Evolutionary conservation across 768 basidiomycete genomes (phyloP).

Genomic region (Mycena capillaripes): DNA sequence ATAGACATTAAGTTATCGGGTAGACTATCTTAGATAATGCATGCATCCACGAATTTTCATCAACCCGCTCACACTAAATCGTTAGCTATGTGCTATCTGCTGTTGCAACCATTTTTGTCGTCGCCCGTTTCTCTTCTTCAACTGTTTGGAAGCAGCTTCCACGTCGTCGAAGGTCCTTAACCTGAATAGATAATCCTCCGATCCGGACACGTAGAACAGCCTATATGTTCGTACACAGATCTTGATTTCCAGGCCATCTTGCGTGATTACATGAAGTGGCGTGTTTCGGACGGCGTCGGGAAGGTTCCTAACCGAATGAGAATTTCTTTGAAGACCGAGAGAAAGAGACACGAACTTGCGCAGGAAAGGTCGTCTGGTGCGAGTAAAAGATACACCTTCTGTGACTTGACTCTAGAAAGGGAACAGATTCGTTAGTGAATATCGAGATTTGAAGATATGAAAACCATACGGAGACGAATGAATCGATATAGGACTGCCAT

Average conservation of each 20-base stretch:
- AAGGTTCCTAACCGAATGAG: slow-evolving; percentile 53
- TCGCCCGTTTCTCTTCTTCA: slow-evolving; percentile 49
- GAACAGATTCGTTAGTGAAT: background rate
- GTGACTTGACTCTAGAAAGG: slow-evolving; percentile 67
- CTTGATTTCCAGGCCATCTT: slow-evolving; percentile 82
- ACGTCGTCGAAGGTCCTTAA: slow-evolving; percentile 57
- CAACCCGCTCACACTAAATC: background rate
- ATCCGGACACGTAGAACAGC: slow-evolving; percentile 81
- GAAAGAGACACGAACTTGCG: slow-evolving; percentile 61
- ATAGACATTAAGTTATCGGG: slow-evolving; percentile 37
- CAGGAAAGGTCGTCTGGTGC: slow-evolving; percentile 73
- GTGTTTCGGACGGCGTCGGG: slow-evolving; percentile 50
- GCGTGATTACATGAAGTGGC: slow-evolving; percentile 62
- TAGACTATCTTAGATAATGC: slow-evolving; percentile 35
- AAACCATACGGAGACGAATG: slow-evolving; percentile 73
- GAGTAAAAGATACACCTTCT: slow-evolving; percentile 62
- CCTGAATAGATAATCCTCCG: slow-evolving; percentile 75
- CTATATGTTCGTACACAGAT: slow-evolving; percentile 88
- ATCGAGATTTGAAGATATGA: background rate
- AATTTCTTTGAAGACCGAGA: background rate
- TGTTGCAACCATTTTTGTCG: slow-evolving; percentile 55
- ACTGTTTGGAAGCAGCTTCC: slow-evolving; percentile 45
- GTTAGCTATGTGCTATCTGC: background rate
- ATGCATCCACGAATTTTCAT: background rate
- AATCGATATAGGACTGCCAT: slow-evolving; percentile 86